Conservation (phyloP, 2,329 filamentous ascomycete genomes). For the Exutisphaerella laricina region DNA sequence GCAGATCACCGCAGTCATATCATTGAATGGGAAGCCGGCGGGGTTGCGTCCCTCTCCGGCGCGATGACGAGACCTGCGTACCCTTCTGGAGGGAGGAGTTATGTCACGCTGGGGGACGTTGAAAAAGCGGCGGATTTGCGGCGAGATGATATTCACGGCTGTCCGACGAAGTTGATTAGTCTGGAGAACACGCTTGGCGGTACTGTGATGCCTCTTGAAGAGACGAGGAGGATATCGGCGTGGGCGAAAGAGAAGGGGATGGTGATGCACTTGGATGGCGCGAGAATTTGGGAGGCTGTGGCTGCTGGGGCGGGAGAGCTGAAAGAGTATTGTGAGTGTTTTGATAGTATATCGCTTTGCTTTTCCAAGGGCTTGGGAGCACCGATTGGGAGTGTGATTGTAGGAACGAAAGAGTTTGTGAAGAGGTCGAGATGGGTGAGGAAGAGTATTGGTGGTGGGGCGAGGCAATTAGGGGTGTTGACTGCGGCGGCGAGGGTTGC, state of each 20-base stretch:
- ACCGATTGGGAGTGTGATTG: constrained; percentile 70
- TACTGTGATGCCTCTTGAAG: constrained; percentile 68
- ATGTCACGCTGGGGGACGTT: constrained; percentile 74
- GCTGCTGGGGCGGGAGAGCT: constrained; percentile 63
- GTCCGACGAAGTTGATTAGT: constrained; percentile 73
- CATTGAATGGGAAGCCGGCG: constrained; percentile 61
- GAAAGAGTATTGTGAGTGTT: constrained; percentile 60
- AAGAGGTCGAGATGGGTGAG: constrained; percentile 68
- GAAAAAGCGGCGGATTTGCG: constrained; percentile 58
- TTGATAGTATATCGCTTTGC: constrained; percentile 71
- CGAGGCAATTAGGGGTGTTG: constrained; percentile 70
- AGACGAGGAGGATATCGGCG: constrained; percentile 61
- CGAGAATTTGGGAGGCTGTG: constrained; percentile 75
- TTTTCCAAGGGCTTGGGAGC: constrained; percentile 80
- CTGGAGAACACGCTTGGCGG: constrained; percentile 83
- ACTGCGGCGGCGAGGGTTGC: constrained; percentile 70
- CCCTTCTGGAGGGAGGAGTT: constrained; percentile 59
- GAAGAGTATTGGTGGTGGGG: constrained; percentile 74
- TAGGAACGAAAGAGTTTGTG: constrained; percentile 54
- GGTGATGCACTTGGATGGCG: constrained; percentile 71
- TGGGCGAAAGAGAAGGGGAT: constrained; percentile 62
- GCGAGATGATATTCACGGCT: constrained; percentile 68
- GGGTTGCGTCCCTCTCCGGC: constrained; percentile 64
- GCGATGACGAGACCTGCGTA: constrained; percentile 63
- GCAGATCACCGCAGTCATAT: constrained; percentile 78